A percentile compares a stretch with the other conserved stretches of the same genome.
These are phyloP conservation scores for Neohortaea acidophila DNA, from an alignment of 495 filamentous ascomycete genomes.

Conservation along the genomic window DNA sequence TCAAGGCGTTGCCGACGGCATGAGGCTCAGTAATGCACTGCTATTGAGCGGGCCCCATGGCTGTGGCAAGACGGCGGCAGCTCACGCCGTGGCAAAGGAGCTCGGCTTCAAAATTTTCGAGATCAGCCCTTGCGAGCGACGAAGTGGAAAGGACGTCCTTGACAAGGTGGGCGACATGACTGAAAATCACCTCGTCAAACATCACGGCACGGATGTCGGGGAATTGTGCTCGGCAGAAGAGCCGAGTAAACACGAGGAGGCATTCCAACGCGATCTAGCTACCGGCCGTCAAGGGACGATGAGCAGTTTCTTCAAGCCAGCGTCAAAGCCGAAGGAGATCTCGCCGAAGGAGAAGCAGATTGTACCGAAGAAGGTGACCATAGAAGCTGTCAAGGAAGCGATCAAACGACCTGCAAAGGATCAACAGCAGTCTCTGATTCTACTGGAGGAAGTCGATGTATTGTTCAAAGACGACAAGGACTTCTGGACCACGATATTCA, in stretches of 20 bases:
- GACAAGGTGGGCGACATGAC: constrained; percentile 96
- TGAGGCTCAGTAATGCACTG: constrained; percentile 43
- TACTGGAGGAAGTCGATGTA: constrained; percentile 88
- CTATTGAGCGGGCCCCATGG: constrained; percentile 81
- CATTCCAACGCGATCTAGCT: constrained; percentile 37
- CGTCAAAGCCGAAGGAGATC: constrained; percentile 15
- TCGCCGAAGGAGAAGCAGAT: constrained; percentile 4
- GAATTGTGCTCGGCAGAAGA: constrained; percentile 22
- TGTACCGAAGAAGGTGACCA: constrained; percentile 8
- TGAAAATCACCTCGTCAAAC: constrained; percentile 74
- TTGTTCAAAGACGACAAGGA: constrained; percentile 89
- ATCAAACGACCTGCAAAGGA: constrained; percentile 25
- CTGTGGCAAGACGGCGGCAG: constrained; percentile 83
- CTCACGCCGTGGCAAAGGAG: constrained; percentile 92
- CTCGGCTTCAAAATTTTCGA: constrained; percentile 91
- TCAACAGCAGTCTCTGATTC: constrained; percentile 87
- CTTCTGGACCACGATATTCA: constrained; percentile 74
- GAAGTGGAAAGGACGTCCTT: constrained; percentile 78
- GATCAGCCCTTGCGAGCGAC: constrained; percentile 66
- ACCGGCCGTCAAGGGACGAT: constrained; percentile 60
- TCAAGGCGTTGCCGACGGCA: constrained; percentile 36
- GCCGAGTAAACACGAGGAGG: constrained; percentile 9
- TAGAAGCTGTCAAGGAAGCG: constrained; percentile 8
- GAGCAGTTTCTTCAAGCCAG: constrained; percentile 60
- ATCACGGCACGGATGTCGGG: constrained; percentile 21